Evolutionary conservation across 306 rosid species (phyloP).

Genomic region (Oxytropis ochrocephala): DNA sequence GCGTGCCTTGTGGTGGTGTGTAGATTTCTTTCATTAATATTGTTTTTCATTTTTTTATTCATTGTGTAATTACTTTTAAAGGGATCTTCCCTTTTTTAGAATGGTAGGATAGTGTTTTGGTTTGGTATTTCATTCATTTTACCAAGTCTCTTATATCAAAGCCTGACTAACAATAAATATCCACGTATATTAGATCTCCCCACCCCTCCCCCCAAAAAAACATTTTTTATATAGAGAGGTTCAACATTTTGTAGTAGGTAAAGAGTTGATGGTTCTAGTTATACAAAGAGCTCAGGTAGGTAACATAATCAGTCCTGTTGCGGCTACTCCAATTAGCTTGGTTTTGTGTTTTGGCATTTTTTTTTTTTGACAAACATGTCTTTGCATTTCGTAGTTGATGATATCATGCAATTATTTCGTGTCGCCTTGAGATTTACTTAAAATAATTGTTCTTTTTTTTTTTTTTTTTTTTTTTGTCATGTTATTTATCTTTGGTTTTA

Average conservation of each 20-base stretch:
- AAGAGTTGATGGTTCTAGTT: not conserved
- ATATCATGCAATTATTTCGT: not conserved
- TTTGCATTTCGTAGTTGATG: slow-evolving; percentile 1
- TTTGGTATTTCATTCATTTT: slow-evolving; percentile 48
- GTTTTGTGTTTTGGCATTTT: not conserved
- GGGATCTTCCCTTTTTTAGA: not conserved
- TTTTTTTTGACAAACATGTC: too few species aligned
- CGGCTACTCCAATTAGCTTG: not conserved
- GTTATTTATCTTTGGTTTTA: not conserved
- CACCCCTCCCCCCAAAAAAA: not conserved
- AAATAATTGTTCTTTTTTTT: not conserved
- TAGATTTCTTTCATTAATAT: slow-evolving; percentile 23
- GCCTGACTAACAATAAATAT: slow-evolving; percentile 8
- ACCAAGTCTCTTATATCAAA: slow-evolving; percentile 4
- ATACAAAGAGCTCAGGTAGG: not conserved
- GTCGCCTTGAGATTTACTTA: not conserved
- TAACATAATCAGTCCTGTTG: not conserved
- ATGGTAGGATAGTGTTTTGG: slow-evolving; percentile 16
- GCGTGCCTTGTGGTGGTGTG: slow-evolving; percentile 60
- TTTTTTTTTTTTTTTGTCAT: not conserved
- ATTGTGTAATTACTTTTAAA: slow-evolving; percentile 12
- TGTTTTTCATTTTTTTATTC: not conserved
- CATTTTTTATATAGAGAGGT: slow-evolving; percentile 15
- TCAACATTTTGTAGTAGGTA: not conserved
- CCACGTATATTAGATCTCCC: slow-evolving; percentile 6